These are phyloP conservation scores for Earliella scabrosa DNA, from an alignment of 1,284 basidiomycete genomes.

Conservation along the genomic window DNA sequence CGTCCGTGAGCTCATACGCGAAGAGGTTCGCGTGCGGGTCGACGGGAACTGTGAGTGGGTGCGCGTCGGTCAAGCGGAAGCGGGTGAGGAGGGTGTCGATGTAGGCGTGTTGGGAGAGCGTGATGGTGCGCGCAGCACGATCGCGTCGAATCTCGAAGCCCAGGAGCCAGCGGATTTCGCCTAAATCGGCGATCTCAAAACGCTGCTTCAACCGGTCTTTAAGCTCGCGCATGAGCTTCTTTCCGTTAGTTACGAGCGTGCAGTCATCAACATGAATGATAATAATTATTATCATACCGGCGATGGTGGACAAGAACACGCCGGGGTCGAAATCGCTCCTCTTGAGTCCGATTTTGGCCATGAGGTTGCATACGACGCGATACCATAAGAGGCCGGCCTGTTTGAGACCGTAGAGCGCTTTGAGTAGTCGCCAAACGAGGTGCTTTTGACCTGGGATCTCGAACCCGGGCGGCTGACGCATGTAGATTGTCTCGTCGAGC, in stretches of 20 bases:
- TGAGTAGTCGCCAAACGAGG: conserved; percentile 20
- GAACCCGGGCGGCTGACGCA: conserved; percentile 28
- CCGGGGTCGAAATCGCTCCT: conserved; percentile 16
- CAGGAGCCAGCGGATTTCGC: conserved; percentile 28
- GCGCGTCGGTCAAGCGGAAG: conserved; percentile 38
- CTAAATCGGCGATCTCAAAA: conserved; percentile 26
- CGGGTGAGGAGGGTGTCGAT: conserved; percentile 39
- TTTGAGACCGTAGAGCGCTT: conserved; percentile 31
- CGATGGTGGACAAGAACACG: conserved; percentile 12
- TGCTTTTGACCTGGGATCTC: conserved; percentile 9
- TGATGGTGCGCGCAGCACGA: conserved; percentile 27
- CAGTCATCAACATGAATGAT: conserved; percentile 28
- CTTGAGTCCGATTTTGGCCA: conserved; percentile 14
- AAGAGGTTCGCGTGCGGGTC: conserved; percentile 28
- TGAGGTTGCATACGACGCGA: conserved; percentile 2
- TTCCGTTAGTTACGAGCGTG: conserved; percentile 25
- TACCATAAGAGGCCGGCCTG: conserved; percentile 26
- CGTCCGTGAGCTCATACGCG: conserved; percentile 18
- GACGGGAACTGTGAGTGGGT: conserved; percentile 37
- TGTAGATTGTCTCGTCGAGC: conserved; percentile 30
- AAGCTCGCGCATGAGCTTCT: conserved; percentile 27
- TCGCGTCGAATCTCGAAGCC: conserved; percentile 35
- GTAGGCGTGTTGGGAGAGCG: conserved; percentile 42
- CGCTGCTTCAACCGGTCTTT: conserved; percentile 31
- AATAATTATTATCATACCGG: conserved; percentile 6